phyloP scores from a whole-genome alignment of 2,329 filamentous ascomycete genomes.

The Samsoniella hepiali region DNA sequence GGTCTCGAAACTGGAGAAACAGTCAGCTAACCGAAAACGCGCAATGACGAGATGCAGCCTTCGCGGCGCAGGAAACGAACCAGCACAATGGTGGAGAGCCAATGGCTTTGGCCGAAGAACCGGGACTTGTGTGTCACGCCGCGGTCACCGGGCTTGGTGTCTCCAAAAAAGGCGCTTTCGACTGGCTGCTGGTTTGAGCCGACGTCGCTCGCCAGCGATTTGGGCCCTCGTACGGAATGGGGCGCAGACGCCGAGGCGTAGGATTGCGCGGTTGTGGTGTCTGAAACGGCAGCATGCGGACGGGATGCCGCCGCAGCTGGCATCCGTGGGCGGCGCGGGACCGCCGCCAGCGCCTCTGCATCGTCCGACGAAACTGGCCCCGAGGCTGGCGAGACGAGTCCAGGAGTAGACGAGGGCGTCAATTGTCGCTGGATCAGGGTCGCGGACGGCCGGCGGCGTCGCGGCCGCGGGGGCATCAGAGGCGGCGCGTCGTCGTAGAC shows the following conservation, averaged over 20 bases:
- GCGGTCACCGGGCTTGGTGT: conserved; percentile 33
- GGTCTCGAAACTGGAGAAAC: conserved; percentile 37
- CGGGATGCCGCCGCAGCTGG: not conserved
- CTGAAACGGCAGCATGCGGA: not conserved
- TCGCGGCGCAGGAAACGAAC: conserved; percentile 32
- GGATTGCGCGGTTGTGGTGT: conserved; percentile 22
- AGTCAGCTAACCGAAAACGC: conserved; percentile 11
- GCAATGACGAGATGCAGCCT: too few relatives aligned
- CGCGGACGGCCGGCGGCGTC: not conserved
- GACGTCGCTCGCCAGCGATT: not conserved
- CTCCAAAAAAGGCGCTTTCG: conserved; percentile 34
- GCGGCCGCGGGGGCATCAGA: not conserved
- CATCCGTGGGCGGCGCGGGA: not conserved
- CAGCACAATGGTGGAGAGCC: conserved; percentile 45
- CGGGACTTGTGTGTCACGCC: conserved; percentile 52
- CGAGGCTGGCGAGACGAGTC: not conserved
- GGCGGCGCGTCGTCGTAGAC: conserved; percentile 27
- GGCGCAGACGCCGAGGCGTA: conserved; percentile 43
- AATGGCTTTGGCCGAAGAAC: conserved; percentile 55
- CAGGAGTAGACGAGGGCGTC: conserved; percentile 2
- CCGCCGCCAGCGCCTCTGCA: not conserved
- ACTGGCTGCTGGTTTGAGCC: conserved; percentile 33
- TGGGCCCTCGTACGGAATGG: conserved; percentile 28
- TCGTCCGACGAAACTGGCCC: not conserved
- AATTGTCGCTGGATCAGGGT: not conserved